These are phyloP conservation scores for Trichoderma sp. DNA, from an alignment of 2,329 filamentous ascomycete genomes.

Conservation along the genomic window DNA sequence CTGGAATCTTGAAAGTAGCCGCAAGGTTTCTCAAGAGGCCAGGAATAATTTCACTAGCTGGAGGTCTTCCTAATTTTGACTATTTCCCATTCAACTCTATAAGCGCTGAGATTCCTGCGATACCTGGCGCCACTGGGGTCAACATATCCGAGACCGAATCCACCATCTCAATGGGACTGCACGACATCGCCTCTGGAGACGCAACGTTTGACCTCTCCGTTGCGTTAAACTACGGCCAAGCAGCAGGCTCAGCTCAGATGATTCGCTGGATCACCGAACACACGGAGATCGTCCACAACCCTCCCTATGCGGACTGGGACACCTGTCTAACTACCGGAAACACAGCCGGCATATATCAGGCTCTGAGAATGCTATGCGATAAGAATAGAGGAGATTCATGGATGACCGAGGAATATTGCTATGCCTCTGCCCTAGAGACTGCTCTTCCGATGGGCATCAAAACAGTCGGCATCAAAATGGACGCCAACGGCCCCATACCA, in stretches of 20 bases:
- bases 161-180: slow-evolving; percentile 7
- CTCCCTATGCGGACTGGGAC: slow-evolving; percentile 70
- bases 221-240: slow-evolving; percentile 72
- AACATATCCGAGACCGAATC: neutral
- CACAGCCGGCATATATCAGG: slow-evolving; percentile 65
- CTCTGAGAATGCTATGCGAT: slow-evolving; percentile 60
- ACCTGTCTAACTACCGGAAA: slow-evolving; percentile 64
- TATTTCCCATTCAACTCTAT: slow-evolving; percentile 1
- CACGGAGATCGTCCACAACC: slow-evolving; percentile 69
- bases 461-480: slow-evolving; percentile 60
- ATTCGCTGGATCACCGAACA: slow-evolving; percentile 72
- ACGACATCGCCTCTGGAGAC: slow-evolving; percentile 17
- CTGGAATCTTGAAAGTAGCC: slow-evolving; percentile 1
- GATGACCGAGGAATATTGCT: slow-evolving; percentile 34
- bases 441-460: neutral
- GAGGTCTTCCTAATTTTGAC: neutral
- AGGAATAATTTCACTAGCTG: slow-evolving; percentile 3
- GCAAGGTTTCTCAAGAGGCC: slow-evolving; percentile 11
- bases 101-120: neutral
- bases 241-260: slow-evolving; percentile 66
- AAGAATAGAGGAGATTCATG: slow-evolving; percentile 52
- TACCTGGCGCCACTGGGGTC: neutral
- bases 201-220: slow-evolving; percentile 37
- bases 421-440: neutral
- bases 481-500: slow-evolving; percentile 62